Percentiles rank a stretch among this genome's conserved stretches.
Conservation (phyloP, 2,329 filamentous ascomycete species). For the Truncatella angustata region DNA sequence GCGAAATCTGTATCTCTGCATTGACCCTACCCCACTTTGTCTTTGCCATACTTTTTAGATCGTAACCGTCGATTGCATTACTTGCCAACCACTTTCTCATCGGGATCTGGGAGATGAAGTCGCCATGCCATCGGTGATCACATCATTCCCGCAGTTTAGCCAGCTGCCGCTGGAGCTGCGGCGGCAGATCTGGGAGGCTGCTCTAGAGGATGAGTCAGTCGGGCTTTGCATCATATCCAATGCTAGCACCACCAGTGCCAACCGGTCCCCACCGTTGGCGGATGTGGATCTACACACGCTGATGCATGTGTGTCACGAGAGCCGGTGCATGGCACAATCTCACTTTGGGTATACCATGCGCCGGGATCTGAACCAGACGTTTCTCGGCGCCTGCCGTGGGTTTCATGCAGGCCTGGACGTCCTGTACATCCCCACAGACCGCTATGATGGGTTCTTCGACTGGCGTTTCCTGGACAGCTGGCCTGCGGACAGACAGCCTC, state of each 20-base stretch:
- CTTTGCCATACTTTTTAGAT: too few relatives aligned
- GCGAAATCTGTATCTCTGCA: too few relatives aligned
- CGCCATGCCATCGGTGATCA: background rate
- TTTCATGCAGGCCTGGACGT: background rate
- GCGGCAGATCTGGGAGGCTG: constrained; percentile 1
- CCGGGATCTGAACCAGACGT: background rate
- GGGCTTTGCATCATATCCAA: constrained; percentile 1
- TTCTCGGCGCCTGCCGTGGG: background rate
- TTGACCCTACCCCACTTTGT: too few relatives aligned
- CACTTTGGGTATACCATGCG: background rate
- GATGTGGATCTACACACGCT: constrained; percentile 1
- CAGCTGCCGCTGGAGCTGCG: background rate
- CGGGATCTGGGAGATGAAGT: too few relatives aligned
- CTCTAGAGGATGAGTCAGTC: background rate
- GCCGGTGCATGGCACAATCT: background rate
- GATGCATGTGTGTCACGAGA: background rate
- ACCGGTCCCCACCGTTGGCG: background rate
- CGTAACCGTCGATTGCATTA: too few relatives aligned
- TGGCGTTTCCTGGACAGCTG: background rate
- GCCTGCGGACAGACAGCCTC: background rate
- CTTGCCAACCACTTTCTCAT: too few relatives aligned
- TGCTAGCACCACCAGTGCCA: background rate
- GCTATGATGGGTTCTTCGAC: constrained; percentile 1
- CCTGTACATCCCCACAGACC: background rate
- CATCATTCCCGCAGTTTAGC: background rate